Evolutionary conservation across 1,284 basidiomycete species (phyloP).

Genomic region (Trichosporon coremiiforme): DNA sequence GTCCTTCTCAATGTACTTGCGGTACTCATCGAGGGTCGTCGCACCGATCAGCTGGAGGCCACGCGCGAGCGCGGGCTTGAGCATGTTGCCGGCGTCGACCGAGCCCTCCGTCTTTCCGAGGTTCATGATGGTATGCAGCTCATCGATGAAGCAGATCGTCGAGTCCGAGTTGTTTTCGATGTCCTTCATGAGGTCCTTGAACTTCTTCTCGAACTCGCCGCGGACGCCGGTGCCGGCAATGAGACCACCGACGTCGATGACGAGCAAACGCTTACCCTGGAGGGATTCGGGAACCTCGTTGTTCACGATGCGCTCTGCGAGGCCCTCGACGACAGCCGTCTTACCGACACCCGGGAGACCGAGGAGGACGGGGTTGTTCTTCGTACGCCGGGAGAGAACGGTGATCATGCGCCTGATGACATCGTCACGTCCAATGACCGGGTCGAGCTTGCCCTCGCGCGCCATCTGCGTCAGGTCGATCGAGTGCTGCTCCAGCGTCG

Average conservation of each 20-base stretch:
- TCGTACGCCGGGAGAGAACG: slow-evolving; percentile 72
- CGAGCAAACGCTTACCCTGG: slow-evolving; percentile 76
- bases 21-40: slow-evolving; percentile 86
- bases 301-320: slow-evolving; percentile 83
- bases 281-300: slow-evolving; percentile 89
- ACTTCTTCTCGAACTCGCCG: slow-evolving; percentile 89
- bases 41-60: slow-evolving; percentile 85
- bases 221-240: slow-evolving; percentile 85
- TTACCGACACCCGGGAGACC: slow-evolving; percentile 78
- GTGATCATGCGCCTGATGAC: slow-evolving; percentile 90
- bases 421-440: slow-evolving; percentile 84
- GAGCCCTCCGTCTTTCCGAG: slow-evolving; percentile 89
- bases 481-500: slow-evolving; percentile 77
- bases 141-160: slow-evolving; percentile 84
- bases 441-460: slow-evolving; percentile 80
- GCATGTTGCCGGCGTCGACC: slow-evolving; percentile 78
- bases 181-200: slow-evolving; percentile 80
- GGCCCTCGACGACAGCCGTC: slow-evolving; percentile 84
- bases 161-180: slow-evolving; percentile 75
- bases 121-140: slow-evolving; percentile 67
- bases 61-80: slow-evolving; percentile 68
- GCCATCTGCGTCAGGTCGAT: slow-evolving; percentile 83
- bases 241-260: slow-evolving; percentile 76
- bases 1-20: slow-evolving; percentile 89
- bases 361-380: slow-evolving; percentile 77